Evolutionary conservation across 208 protist genomes (phyloP).

Genomic region (Endotrypanum monterogeii): DNA sequence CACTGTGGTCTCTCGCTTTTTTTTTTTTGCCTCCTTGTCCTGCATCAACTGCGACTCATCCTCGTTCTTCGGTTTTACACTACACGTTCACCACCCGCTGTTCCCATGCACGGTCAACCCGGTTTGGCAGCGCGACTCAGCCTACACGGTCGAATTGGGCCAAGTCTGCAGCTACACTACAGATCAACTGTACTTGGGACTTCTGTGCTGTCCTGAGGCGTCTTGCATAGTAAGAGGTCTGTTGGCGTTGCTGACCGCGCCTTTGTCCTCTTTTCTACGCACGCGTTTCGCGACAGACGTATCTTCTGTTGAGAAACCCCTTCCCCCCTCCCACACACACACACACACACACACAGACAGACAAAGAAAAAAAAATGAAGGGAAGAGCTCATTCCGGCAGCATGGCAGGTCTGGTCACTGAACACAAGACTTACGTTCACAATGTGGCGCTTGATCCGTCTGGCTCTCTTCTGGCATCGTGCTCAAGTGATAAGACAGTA

Average conservation of each 20-base stretch:
- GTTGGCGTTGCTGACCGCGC: too few species aligned
- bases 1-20: neutral
- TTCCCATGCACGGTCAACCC: neutral
- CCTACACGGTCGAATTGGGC: neutral
- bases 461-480: conserved; percentile 76
- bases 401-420: conserved; percentile 60
- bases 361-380: too few species aligned
- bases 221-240: too few species aligned
- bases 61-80: neutral
- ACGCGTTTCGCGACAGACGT: neutral
- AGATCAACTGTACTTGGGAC: neutral
- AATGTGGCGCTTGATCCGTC: conserved; percentile 83
- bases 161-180: neutral
- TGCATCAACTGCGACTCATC: neutral
- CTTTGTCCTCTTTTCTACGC: neutral
- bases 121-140: neutral
- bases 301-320: neutral
- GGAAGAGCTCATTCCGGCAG: neutral
- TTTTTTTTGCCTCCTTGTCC: neutral
- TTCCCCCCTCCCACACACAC: too few species aligned
- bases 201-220: neutral
- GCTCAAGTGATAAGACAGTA: conserved; percentile 87
- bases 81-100: neutral
- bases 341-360: neutral
- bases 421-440: conserved; percentile 82